Evolutionary conservation across 2,329 filamentous ascomycete species (phyloP).

Genomic region (Nemania diffusa): DNA sequence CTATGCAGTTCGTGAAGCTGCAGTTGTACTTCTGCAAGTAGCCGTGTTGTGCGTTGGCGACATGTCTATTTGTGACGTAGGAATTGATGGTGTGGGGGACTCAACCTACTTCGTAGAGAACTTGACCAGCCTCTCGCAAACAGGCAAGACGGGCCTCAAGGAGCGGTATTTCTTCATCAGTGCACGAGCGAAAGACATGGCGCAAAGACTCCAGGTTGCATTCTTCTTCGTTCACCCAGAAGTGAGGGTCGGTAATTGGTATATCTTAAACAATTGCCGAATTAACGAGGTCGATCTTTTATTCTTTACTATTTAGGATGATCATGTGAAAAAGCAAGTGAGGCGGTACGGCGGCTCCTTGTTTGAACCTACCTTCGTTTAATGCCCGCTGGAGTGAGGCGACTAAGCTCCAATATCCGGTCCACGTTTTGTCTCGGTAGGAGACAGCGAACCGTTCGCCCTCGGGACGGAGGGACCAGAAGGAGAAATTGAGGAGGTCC

Average conservation of each 20-base stretch:
- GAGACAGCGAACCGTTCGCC: slow-evolving; percentile 83
- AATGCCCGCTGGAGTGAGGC: slow-evolving; percentile 86
- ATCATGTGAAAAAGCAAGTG: slow-evolving; percentile 39
- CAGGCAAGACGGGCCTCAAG: slow-evolving; percentile 81
- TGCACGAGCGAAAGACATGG: slow-evolving; percentile 86
- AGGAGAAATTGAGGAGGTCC: slow-evolving; percentile 96
- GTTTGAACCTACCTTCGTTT: slow-evolving; percentile 74
- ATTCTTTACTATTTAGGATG: slow-evolving; percentile 24
- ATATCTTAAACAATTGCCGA: slow-evolving; percentile 65
- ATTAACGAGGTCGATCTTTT: slow-evolving; percentile 40
- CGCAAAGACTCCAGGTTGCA: slow-evolving; percentile 79
- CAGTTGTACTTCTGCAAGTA: slow-evolving; percentile 74
- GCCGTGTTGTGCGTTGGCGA: slow-evolving; percentile 38
- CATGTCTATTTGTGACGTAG: slow-evolving; percentile 16
- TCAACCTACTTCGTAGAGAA: slow-evolving; percentile 76
- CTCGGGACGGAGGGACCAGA: slow-evolving; percentile 82
- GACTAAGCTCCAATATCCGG: slow-evolving; percentile 94
- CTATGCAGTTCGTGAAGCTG: slow-evolving; percentile 77
- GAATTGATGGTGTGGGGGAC: slow-evolving; percentile 29
- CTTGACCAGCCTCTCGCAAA: slow-evolving; percentile 81
- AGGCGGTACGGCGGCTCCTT: slow-evolving; percentile 1
- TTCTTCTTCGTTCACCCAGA: slow-evolving; percentile 81
- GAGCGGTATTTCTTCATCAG: slow-evolving; percentile 86
- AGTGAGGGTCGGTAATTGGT: slow-evolving; percentile 87
- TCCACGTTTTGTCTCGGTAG: slow-evolving; percentile 85